phyloP scores from a whole-genome alignment of 208 protist species.

The Leishmania arabica region DNA sequence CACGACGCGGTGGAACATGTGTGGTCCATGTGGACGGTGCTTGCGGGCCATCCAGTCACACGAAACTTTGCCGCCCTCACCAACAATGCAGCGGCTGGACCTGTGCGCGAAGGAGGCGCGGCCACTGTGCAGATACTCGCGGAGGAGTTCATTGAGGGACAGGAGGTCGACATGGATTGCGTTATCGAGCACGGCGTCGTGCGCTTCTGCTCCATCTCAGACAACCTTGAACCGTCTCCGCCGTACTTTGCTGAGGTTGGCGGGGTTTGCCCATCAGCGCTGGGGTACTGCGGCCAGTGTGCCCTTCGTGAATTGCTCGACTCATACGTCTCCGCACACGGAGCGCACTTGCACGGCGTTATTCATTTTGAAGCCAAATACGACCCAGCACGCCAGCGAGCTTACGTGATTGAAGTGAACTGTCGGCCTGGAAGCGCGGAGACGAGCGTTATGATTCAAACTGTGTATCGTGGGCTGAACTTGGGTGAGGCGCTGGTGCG shows the following conservation, averaged over 20 bases:
- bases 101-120: not conserved
- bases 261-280: slow-evolving; percentile 55
- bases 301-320: slow-evolving; percentile 56
- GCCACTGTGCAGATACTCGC: slow-evolving; percentile 40
- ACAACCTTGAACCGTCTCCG: slow-evolving; percentile 65
- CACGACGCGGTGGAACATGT: slow-evolving; percentile 56
- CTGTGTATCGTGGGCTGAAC: slow-evolving; percentile 57
- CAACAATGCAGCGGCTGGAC: not conserved
- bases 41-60: slow-evolving; percentile 47
- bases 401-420: slow-evolving; percentile 87
- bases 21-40: slow-evolving; percentile 39
- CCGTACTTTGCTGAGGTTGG: slow-evolving; percentile 80
- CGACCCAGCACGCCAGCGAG: slow-evolving; percentile 34
- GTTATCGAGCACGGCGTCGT: slow-evolving; percentile 63
- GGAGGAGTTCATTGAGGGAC: slow-evolving; percentile 80
- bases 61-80: slow-evolving; percentile 46
- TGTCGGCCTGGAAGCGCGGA: slow-evolving; percentile 83
- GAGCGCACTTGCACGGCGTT: slow-evolving; percentile 51
- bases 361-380: slow-evolving; percentile 90
- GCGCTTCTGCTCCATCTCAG: slow-evolving; percentile 69
- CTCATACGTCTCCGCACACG: slow-evolving; percentile 37
- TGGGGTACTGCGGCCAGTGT: slow-evolving; percentile 25
- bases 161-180: slow-evolving; percentile 86
- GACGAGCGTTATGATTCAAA: slow-evolving; percentile 65
- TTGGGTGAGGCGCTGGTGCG: slow-evolving; percentile 73